A percentile compares a stretch with the other conserved stretches of the same genome.
These are phyloP conservation scores for Volvox carteri DNA, from an alignment of 163 green algal species.

Conservation along the genomic window DNA sequence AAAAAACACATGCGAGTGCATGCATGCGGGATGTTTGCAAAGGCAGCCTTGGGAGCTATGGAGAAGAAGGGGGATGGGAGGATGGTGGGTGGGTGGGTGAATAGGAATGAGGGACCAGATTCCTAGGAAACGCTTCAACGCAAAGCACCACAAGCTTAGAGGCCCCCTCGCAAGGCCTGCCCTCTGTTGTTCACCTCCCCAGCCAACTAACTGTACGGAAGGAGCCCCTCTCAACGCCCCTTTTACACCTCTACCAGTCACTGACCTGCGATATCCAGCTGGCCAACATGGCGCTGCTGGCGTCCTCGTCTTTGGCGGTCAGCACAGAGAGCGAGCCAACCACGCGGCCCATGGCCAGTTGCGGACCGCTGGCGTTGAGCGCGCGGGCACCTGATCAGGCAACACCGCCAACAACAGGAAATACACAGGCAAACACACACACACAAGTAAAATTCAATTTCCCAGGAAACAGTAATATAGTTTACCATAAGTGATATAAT, in stretches of 20 bases:
- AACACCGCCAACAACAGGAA: not conserved
- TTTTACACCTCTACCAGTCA: too few species aligned
- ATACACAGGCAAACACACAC: not conserved
- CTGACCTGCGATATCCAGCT: constrained; percentile 75
- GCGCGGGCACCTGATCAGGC: constrained; percentile 46
- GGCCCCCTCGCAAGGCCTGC: not conserved
- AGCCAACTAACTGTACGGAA: too few species aligned
- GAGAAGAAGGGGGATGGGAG: not conserved
- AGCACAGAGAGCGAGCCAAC: constrained; percentile 94
- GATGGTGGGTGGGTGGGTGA: too few species aligned
- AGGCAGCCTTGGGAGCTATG: not conserved
- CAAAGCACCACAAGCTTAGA: too few species aligned
- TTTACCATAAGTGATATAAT: too few species aligned
- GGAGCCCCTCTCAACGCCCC: too few species aligned
- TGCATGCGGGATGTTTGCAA: too few species aligned
- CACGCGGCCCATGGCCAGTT: constrained; percentile 90
- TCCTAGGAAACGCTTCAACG: too few species aligned
- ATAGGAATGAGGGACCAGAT: too few species aligned
- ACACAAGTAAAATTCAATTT: not conserved
- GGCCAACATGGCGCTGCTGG: constrained; percentile 72
- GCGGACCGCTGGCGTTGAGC: constrained; percentile 54
- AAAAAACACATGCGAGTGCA: too few species aligned
- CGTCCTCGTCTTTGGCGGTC: constrained; percentile 87
- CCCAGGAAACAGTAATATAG: too few species aligned
- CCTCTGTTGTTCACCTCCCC: not conserved